Conservation (phyloP, 495 filamentous ascomycete species). For the Tuber melanosporum region DNA sequence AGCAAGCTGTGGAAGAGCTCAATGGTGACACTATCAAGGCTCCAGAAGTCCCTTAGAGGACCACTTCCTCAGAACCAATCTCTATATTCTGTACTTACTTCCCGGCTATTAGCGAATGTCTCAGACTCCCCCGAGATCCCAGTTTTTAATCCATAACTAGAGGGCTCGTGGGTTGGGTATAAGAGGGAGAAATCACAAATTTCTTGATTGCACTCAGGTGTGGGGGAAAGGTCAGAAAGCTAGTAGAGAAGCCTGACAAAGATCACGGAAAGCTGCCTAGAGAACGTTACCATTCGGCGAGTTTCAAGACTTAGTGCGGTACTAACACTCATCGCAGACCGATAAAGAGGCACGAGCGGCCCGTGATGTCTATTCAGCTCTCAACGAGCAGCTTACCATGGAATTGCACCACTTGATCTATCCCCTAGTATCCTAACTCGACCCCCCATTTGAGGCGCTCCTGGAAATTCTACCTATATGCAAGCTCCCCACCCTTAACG, state of each 20-base stretch:
- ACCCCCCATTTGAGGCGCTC: slow-evolving; percentile 91
- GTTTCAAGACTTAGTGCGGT: neutral
- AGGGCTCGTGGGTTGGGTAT: slow-evolving; percentile 53
- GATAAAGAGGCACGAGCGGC: slow-evolving; percentile 93
- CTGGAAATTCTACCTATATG: slow-evolving; percentile 95
- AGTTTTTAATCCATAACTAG: neutral
- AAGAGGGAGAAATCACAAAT: slow-evolving; percentile 95
- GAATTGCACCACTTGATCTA: slow-evolving; percentile 98
- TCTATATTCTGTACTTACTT: slow-evolving; percentile 95
- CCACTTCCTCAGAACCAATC: slow-evolving; percentile 91
- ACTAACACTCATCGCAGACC: slow-evolving; percentile 40
- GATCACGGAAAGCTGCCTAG: slow-evolving; percentile 89
- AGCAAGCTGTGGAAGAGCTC: slow-evolving; percentile 93
- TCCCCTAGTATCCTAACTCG: slow-evolving; percentile 89
- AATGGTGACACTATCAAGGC: slow-evolving; percentile 98
- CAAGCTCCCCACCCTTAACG: slow-evolving; percentile 10
- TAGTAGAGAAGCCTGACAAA: slow-evolving; percentile 97
- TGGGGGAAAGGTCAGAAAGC: slow-evolving; percentile 91
- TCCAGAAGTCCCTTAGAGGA: slow-evolving; percentile 90
- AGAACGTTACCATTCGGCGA: slow-evolving; percentile 32
- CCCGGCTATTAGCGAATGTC: slow-evolving; percentile 96
- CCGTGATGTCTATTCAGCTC: slow-evolving; percentile 82
- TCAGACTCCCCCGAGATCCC: slow-evolving; percentile 25
- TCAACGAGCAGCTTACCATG: slow-evolving; percentile 89
- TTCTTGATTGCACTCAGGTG: slow-evolving; percentile 93